These are phyloP conservation scores for Kodamaea alishanica DNA, from an alignment of 1,139 yeast genomes.

Conservation along the genomic window DNA sequence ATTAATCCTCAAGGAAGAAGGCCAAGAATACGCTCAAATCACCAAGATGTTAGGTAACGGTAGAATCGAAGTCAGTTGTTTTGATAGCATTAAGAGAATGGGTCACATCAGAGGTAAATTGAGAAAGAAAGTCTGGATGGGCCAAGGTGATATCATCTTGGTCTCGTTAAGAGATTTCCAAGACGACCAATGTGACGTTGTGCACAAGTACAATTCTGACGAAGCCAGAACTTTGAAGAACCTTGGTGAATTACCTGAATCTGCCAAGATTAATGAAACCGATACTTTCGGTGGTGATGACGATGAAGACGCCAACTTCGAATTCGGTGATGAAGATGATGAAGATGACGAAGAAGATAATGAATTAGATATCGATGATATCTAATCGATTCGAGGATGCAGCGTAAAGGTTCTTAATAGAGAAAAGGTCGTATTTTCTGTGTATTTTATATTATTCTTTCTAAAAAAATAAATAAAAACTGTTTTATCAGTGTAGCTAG, in stretches of 20 bases:
- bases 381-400: slow-evolving; percentile 32
- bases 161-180: slow-evolving; percentile 98
- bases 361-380: slow-evolving; percentile 81
- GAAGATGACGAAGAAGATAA: slow-evolving; percentile 63
- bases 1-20: slow-evolving; percentile 86
- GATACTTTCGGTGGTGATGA: slow-evolving; percentile 96
- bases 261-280: slow-evolving; percentile 95
- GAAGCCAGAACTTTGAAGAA: slow-evolving; percentile 96
- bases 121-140: slow-evolving; percentile 99
- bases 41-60: slow-evolving; percentile 98
- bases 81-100: slow-evolving; percentile 89
- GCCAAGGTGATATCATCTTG: slow-evolving; percentile 95
- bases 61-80: slow-evolving; percentile 90
- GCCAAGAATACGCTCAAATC: slow-evolving; percentile 98
- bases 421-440: slow-evolving; percentile 2
- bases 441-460: slow-evolving; percentile 3
- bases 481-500: not conserved
- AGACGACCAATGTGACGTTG: slow-evolving; percentile 97
- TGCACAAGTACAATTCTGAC: slow-evolving; percentile 93
- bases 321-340: slow-evolving; percentile 92
- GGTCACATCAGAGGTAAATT: slow-evolving; percentile 98
- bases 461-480: not conserved
- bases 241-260: slow-evolving; percentile 95
- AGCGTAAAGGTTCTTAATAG: slow-evolving; percentile 3
- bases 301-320: slow-evolving; percentile 97